These are phyloP conservation scores for Picochlorum sp. DNA, from an alignment of 139 green algal species.

Conservation along the genomic window DNA sequence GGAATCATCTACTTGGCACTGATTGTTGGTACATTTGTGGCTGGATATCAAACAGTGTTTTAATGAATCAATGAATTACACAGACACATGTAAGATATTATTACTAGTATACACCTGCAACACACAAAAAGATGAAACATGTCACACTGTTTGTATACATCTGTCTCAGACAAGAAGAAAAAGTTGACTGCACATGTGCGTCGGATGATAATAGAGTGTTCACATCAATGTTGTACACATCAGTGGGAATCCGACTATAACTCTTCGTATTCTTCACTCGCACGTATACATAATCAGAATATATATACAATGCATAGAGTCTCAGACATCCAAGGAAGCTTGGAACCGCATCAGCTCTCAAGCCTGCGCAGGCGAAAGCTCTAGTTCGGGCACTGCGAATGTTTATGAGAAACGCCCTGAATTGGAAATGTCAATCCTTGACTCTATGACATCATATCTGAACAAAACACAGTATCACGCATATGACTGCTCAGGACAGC, in stretches of 20 bases:
- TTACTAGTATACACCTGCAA: too few relatives aligned
- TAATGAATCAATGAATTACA: background rate
- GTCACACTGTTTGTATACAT: too few relatives aligned
- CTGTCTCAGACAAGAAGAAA: too few relatives aligned
- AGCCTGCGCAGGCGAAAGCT: conserved; percentile 59
- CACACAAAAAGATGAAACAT: too few relatives aligned
- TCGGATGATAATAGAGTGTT: background rate
- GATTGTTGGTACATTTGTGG: conserved; percentile 3
- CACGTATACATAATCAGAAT: background rate
- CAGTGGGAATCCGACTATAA: conserved; percentile 17
- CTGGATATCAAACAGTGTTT: background rate
- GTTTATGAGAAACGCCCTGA: conserved; percentile 56
- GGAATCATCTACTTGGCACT: conserved; percentile 16
- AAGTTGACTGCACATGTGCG: too few relatives aligned
- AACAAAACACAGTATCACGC: conserved; percentile 2
- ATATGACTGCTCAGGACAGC: conserved; percentile 48
- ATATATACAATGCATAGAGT: background rate
- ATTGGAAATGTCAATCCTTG: conserved; percentile 38
- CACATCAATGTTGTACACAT: conserved; percentile 8
- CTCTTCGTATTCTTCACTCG: conserved; percentile 4
- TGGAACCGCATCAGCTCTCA: conserved; percentile 59
- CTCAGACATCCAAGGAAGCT: conserved; percentile 72
- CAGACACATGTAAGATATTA: too few relatives aligned
- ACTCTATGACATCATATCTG: background rate
- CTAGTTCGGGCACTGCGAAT: conserved; percentile 69